Conservation (phyloP, 441 rosid genomes). For the Pelargonium cotyledonis region DNA sequence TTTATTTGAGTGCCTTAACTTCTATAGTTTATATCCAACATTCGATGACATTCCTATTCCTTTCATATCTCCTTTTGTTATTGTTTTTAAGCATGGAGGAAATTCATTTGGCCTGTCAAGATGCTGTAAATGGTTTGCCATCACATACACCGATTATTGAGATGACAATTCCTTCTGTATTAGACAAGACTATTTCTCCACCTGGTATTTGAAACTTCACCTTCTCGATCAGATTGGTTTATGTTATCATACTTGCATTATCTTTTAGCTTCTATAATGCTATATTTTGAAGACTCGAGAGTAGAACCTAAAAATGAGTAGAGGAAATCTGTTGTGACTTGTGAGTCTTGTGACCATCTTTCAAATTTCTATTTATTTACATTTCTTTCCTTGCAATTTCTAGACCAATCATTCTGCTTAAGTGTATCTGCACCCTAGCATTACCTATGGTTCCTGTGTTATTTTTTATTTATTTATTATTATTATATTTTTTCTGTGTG, state of each 20-base stretch:
- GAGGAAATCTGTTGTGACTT: neutral
- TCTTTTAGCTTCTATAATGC: neutral
- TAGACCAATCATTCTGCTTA: neutral
- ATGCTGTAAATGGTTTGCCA: constrained; percentile 68
- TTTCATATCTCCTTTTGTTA: neutral
- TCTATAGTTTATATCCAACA: neutral
- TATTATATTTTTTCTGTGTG: neutral
- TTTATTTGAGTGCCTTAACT: neutral
- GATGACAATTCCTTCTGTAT: constrained; percentile 81
- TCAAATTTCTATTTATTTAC: neutral
- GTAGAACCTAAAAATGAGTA: neutral
- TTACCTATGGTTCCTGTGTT: neutral
- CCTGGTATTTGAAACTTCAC: constrained; percentile 38
- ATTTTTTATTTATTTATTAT: neutral
- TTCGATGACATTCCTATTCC: neutral
- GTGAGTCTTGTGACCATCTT: neutral
- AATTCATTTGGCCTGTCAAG: constrained; percentile 75
- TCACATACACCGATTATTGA: constrained; percentile 78
- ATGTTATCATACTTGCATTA: neutral
- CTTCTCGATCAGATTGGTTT: constrained; percentile 3
- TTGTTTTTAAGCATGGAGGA: constrained; percentile 63
- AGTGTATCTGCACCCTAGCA: neutral
- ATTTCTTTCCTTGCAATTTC: neutral
- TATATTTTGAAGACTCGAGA: neutral
- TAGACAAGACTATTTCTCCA: constrained; percentile 83